These are phyloP conservation scores for Pelargonium myrrhifolium DNA, from an alignment of 441 rosid species.

Conservation along the genomic window DNA sequence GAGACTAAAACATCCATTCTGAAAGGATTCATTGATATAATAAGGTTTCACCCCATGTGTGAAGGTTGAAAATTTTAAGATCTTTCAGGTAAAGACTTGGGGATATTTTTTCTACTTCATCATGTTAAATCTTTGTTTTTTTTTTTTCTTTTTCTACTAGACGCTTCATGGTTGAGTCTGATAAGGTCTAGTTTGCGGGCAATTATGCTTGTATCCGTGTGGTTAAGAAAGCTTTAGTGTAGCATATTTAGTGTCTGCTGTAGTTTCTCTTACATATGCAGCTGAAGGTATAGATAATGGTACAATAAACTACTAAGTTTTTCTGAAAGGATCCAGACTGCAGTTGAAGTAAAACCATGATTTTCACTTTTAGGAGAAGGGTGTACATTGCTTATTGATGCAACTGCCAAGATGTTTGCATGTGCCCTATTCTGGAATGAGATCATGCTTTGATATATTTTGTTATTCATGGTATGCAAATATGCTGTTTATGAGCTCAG, in stretches of 20 bases:
- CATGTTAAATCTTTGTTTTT: too few species aligned
- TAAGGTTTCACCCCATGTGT: too few species aligned
- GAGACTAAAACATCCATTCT: too few species aligned
- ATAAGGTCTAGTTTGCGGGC: neutral
- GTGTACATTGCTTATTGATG: neutral
- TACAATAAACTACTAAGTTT: neutral
- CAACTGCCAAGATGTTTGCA: neutral
- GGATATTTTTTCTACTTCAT: too few species aligned
- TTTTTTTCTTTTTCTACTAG: too few species aligned
- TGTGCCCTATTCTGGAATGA: neutral
- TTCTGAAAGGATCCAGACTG: neutral
- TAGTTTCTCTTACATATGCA: neutral
- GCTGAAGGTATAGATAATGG: neutral
- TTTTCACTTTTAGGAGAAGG: neutral
- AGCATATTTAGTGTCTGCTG: neutral
- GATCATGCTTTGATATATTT: slow-evolving; percentile 4
- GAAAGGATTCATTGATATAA: too few species aligned
- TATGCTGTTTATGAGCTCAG: slow-evolving; percentile 14
- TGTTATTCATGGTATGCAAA: slow-evolving; percentile 4
- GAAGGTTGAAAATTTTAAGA: too few species aligned
- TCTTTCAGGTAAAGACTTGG: too few species aligned
- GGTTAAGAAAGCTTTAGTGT: neutral
- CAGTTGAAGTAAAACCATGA: too few species aligned
- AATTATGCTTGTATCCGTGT: neutral
- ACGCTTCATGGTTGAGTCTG: too few species aligned